Evolutionary conservation across 2,329 filamentous ascomycete species (phyloP), one percentile per base, ranked within the genome.

Genomic region (Coniochaeta pulveracea): DNA sequence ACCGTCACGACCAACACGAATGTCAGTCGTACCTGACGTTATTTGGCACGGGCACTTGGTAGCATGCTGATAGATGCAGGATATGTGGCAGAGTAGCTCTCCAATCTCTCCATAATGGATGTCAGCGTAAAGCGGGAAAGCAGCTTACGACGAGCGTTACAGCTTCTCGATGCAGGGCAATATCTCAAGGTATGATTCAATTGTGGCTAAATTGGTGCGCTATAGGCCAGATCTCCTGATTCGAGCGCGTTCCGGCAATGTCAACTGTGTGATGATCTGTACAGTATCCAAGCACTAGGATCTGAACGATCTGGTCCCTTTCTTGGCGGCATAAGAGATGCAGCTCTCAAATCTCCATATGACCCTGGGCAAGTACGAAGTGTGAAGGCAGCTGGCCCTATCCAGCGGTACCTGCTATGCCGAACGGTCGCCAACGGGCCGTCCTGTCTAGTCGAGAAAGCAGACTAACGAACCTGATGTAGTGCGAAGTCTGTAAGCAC

Each of bases 301-400:
- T 33, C 30, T 22, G 30, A n/a, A 33, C 25, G 30, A 33, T 33
- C 30, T 33, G 30, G 30, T 33, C 22, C 19, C 23, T 18, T 17
- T 33, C 30, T 33, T 33, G 30, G 30, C 30, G 25, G 17, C 18
- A 19, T 23, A 17, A 17, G 18, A 21, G 19, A 31, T 31, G 14
- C 28, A 21, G 22, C 12, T 4, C 5, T 14, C 28, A 31, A 12
- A 12, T 17, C 11, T 14, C 18, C 28, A 21, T 21, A 17, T 31
- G 18, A 16, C 14, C 28, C 15, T 19, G 10, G 6, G 11, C 18
- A 29, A 22, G 21, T 11, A 31, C 28, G 28, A 21, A n/a, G n/a
- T n/a, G n/a, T n/a, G n/a, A n/a, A n/a, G n/a, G n/a, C n/a, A n/a
- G n/a, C n/a, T n/a, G n/a, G n/a, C n/a, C n/a, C n/a, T n/a, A n/a